Percentiles rank a stretch among this genome's conserved stretches.
Evolutionary conservation across 139 green algal genomes (phyloP).

Genomic region (Pseudopediastrum boryanum): DNA sequence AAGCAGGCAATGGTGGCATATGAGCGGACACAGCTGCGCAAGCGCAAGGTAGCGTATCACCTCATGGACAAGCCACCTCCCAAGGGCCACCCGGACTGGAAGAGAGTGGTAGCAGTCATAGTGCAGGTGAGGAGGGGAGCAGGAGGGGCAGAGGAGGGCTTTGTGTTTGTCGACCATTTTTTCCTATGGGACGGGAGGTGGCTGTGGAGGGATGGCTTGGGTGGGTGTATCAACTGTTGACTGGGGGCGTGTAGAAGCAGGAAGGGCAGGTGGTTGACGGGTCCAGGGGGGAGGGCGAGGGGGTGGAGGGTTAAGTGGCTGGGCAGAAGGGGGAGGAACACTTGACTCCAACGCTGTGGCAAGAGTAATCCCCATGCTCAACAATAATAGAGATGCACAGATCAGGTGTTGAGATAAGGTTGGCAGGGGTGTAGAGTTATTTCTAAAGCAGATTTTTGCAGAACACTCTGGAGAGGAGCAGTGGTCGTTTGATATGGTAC

Average conservation of each 20-base stretch:
- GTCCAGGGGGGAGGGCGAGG: not conserved
- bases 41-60: not conserved
- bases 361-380: too few relatives aligned
- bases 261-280: not conserved
- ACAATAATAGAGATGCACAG: too few relatives aligned
- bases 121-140: slow-evolving; percentile 27
- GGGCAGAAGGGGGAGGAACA: too few relatives aligned
- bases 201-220: not conserved
- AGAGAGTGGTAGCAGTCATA: slow-evolving; percentile 59
- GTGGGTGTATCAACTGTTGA: not conserved
- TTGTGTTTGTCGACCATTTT: not conserved
- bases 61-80: slow-evolving; percentile 30
- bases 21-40: slow-evolving; percentile 16
- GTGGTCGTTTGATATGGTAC: too few relatives aligned
- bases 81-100: slow-evolving; percentile 44
- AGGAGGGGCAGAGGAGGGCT: not conserved
- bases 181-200: not conserved
- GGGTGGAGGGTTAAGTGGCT: not conserved
- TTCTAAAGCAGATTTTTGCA: too few relatives aligned
- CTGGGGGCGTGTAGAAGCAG: not conserved
- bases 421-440: too few relatives aligned
- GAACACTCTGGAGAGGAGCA: too few relatives aligned
- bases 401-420: too few relatives aligned
- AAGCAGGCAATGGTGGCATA: too few relatives aligned
- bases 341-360: too few relatives aligned